Conservation (phyloP, 2,329 filamentous ascomycete genomes). For the Macrophomina pseudophaseolina region DNA sequence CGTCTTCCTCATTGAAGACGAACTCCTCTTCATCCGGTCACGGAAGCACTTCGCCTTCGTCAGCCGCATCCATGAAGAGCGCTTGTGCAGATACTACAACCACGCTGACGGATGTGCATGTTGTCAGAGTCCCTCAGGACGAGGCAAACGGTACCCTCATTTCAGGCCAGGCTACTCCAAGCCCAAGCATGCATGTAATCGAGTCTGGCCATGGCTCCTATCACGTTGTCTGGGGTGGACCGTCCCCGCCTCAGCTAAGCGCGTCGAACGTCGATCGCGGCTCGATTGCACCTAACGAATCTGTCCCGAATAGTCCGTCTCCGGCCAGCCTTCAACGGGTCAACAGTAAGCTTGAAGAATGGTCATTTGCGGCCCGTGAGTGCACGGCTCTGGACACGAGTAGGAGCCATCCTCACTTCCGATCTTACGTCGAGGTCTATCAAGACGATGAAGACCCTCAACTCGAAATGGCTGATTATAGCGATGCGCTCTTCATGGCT, state of each 20-base stretch:
- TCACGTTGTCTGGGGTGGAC: slow-evolving; percentile 41
- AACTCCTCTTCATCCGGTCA: neutral
- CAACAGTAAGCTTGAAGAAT: slow-evolving; percentile 39
- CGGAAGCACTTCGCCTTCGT: slow-evolving; percentile 2
- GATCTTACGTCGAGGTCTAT: slow-evolving; percentile 30
- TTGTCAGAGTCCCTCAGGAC: slow-evolving; percentile 37
- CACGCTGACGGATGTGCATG: slow-evolving; percentile 43
- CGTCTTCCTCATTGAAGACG: neutral
- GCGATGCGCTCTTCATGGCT: slow-evolving; percentile 28
- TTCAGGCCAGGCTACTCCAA: slow-evolving; percentile 31
- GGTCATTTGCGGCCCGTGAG: slow-evolving; percentile 32
- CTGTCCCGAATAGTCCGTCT: slow-evolving; percentile 31
- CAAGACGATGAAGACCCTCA: slow-evolving; percentile 27
- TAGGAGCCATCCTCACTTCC: slow-evolving; percentile 27
- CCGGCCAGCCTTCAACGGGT: slow-evolving; percentile 37
- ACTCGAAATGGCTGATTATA: slow-evolving; percentile 21
- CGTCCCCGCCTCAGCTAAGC: slow-evolving; percentile 29
- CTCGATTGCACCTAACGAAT: slow-evolving; percentile 27
- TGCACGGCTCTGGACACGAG: slow-evolving; percentile 7
- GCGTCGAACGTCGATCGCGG: neutral
- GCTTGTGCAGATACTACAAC: slow-evolving; percentile 36
- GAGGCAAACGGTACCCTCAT: slow-evolving; percentile 2
- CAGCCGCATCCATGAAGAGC: slow-evolving; percentile 31
- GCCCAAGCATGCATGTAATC: slow-evolving; percentile 41
- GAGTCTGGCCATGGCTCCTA: slow-evolving; percentile 38